phyloP scores from a whole-genome alignment of 441 rosid species.

The Geranium incanum region DNA sequence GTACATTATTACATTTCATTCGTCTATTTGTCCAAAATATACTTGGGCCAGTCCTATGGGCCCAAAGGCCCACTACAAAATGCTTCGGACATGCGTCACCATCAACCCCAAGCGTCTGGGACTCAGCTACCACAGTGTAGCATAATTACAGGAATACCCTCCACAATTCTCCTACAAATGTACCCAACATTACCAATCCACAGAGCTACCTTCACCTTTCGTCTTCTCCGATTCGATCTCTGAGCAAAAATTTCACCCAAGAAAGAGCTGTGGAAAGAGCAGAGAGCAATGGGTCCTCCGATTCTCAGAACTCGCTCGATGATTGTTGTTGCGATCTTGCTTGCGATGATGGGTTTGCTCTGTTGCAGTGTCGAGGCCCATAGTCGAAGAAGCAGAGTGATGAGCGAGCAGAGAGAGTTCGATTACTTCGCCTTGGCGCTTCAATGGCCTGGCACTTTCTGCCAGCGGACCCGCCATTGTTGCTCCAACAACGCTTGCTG shows the following conservation, averaged over 20 bases:
- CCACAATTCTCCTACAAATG: background rate
- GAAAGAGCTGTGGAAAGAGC: background rate
- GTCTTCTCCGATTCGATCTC: background rate
- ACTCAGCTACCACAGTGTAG: conserved; percentile 6
- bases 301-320: background rate
- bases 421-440: conserved; percentile 81
- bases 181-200: background rate
- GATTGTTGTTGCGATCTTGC: conserved; percentile 5
- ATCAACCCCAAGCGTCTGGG: conserved; percentile 2
- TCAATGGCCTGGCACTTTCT: conserved; percentile 82
- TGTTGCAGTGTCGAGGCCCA: conserved; percentile 11
- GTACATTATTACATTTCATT: too few species aligned
- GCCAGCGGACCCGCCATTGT: conserved; percentile 63
- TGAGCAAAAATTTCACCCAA: background rate
- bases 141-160: conserved; percentile 1
- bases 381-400: background rate
- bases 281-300: background rate
- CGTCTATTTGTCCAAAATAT: too few species aligned
- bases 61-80: background rate
- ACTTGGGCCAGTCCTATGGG: background rate
- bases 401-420: conserved; percentile 55
- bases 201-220: background rate
- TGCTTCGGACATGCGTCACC: background rate
- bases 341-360: conserved; percentile 14
- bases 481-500: conserved; percentile 86